Evolutionary conservation across 2,329 filamentous ascomycete genomes (phyloP).

Genomic region (Meredithiella fracta): DNA sequence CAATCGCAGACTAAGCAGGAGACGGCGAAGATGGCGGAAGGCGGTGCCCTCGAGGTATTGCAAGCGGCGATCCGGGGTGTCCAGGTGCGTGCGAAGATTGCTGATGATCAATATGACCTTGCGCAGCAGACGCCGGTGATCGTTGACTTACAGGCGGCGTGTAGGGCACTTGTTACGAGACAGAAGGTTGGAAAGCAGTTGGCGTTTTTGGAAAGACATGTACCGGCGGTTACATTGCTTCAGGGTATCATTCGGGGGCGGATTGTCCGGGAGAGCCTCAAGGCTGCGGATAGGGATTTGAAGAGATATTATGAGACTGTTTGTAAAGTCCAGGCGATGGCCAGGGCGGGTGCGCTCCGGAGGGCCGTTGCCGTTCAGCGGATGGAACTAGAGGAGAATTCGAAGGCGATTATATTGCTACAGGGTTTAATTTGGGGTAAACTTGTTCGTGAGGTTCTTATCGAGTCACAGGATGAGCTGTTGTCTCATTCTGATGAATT

Average conservation of each 20-base stretch:
- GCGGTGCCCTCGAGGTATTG: conserved; percentile 36
- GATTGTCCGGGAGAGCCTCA: conserved; percentile 28
- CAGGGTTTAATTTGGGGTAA: conserved; percentile 31
- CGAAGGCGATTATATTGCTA: conserved; percentile 28
- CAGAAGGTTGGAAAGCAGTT: conserved; percentile 57
- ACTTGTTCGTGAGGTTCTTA: conserved; percentile 28
- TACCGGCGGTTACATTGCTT: conserved; percentile 24
- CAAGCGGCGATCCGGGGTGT: conserved; percentile 47
- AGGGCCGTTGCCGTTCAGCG: conserved; percentile 32
- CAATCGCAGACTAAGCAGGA: conserved; percentile 39
- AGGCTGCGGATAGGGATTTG: conserved; percentile 31
- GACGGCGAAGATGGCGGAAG: conserved; percentile 31
- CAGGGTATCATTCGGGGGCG: conserved; percentile 47
- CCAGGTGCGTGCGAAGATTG: conserved; percentile 36
- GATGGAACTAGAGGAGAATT: conserved; percentile 30
- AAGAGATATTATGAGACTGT: conserved; percentile 26
- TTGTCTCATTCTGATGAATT: conserved; percentile 28
- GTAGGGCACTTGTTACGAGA: conserved; percentile 64
- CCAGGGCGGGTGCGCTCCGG: conserved; percentile 39
- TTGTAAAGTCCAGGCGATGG: conserved; percentile 32
- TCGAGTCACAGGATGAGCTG: conserved; percentile 32
- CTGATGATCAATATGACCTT: conserved; percentile 40
- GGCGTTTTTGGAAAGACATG: conserved; percentile 46
- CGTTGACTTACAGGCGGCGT: conserved; percentile 54
- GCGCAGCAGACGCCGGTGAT: conserved; percentile 51